Evolutionary conservation across 2,329 filamentous ascomycete genomes (phyloP).

Genomic region (Aspergillus eucalypticola): DNA sequence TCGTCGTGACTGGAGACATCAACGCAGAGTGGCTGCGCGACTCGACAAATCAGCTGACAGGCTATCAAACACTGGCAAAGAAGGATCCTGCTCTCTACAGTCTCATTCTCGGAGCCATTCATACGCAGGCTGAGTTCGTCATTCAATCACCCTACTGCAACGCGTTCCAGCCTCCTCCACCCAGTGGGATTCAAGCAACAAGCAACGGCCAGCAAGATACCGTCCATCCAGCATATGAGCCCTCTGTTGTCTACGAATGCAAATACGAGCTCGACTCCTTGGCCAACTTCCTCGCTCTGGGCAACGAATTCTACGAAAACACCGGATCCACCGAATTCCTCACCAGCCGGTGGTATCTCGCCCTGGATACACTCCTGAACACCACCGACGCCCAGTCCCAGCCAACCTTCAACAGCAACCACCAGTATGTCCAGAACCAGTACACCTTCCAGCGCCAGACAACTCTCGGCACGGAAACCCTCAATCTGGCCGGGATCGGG

Average conservation of each 20-base stretch:
- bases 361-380: slow-evolving; percentile 70
- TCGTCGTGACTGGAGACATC: slow-evolving; percentile 91
- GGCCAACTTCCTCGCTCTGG: slow-evolving; percentile 82
- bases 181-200: slow-evolving; percentile 70
- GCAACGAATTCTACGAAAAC: slow-evolving; percentile 81
- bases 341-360: slow-evolving; percentile 73
- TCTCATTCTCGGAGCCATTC: slow-evolving; percentile 88
- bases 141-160: slow-evolving; percentile 97
- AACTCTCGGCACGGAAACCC: slow-evolving; percentile 82
- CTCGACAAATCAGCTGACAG: slow-evolving; percentile 88
- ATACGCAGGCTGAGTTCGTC: slow-evolving; percentile 92
- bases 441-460: slow-evolving; percentile 89
- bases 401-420: slow-evolving; percentile 75
- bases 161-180: slow-evolving; percentile 91
- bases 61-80: slow-evolving; percentile 82
- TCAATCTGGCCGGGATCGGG: slow-evolving; percentile 78
- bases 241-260: slow-evolving; percentile 87
- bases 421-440: slow-evolving; percentile 66
- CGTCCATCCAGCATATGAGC: slow-evolving; percentile 86
- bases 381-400: slow-evolving; percentile 77
- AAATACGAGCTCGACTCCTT: slow-evolving; percentile 98
- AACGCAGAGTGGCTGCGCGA: slow-evolving; percentile 91
- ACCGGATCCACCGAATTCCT: slow-evolving; percentile 78
- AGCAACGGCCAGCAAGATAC: slow-evolving; percentile 78
- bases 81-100: slow-evolving; percentile 76